Percentiles rank a stretch among this genome's conserved stretches.
These are phyloP conservation scores for Skeletonema menzelii DNA, from an alignment of 108 stramenopile genomes.

Conservation along the genomic window DNA sequence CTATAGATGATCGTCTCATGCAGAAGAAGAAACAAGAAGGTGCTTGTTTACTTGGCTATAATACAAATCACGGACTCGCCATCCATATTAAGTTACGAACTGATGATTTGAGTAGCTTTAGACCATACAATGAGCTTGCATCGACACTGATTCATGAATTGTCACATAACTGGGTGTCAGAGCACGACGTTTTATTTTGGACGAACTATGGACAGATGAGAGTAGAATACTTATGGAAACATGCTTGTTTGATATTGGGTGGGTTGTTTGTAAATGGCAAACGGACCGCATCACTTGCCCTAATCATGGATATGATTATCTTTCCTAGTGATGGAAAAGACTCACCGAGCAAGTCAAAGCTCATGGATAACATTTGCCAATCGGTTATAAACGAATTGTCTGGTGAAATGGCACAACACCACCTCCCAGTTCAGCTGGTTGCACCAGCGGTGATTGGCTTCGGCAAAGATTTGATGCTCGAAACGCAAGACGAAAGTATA, in stretches of 20 bases:
- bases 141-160: conserved; percentile 77
- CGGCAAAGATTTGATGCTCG: conserved; percentile 45
- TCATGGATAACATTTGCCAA: conserved; percentile 43
- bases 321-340: background rate
- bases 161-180: conserved; percentile 81
- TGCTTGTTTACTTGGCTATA: conserved; percentile 76
- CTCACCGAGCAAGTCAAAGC: background rate
- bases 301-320: conserved; percentile 38
- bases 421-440: conserved; percentile 54
- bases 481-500: conserved; percentile 22
- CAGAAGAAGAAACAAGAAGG: conserved; percentile 60
- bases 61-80: conserved; percentile 70
- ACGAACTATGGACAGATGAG: conserved; percentile 80
- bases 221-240: conserved; percentile 65
- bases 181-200: conserved; percentile 80
- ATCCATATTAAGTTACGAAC: conserved; percentile 76
- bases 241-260: conserved; percentile 39
- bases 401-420: conserved; percentile 70
- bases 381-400: conserved; percentile 52
- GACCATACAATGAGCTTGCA: conserved; percentile 64
- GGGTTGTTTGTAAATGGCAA: conserved; percentile 56
- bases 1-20: conserved; percentile 78
- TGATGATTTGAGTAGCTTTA: conserved; percentile 60
- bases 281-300: conserved; percentile 64
- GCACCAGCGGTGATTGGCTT: conserved; percentile 52